phyloP scores from a whole-genome alignment of 306 rosid genomes.

The Spatholobus suberectus region DNA sequence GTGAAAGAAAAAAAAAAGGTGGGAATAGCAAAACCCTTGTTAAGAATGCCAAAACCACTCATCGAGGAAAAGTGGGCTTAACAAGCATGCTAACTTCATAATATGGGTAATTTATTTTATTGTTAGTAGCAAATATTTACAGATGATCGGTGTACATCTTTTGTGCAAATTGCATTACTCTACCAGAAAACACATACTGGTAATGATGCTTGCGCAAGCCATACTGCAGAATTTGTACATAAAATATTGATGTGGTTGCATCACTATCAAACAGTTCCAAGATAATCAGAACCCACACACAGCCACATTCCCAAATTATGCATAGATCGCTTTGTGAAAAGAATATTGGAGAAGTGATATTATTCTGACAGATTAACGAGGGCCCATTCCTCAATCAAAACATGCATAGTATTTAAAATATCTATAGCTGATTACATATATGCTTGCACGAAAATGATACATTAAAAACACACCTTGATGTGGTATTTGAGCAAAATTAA shows the following conservation, averaged over 20 bases:
- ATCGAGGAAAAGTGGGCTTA: too few species aligned
- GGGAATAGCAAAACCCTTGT: too few species aligned
- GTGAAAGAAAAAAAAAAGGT: too few species aligned
- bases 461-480: slow-evolving; percentile 24
- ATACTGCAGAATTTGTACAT: neutral
- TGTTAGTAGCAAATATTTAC: too few species aligned
- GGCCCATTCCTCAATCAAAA: neutral
- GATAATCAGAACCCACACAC: neutral
- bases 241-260: neutral
- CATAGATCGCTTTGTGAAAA: neutral
- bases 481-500: slow-evolving; percentile 35
- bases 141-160: too few species aligned
- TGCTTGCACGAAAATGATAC: slow-evolving; percentile 25
- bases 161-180: neutral
- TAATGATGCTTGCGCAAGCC: neutral
- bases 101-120: too few species aligned
- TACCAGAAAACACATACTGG: neutral
- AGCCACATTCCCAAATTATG: neutral
- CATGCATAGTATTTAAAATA: slow-evolving; percentile 1
- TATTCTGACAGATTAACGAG: neutral
- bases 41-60: too few species aligned
- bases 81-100: too few species aligned
- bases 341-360: neutral
- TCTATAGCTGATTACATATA: slow-evolving; percentile 21
- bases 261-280: neutral